These are phyloP conservation scores for Solanum piurae DNA, from an alignment of 257 asterid species.

Conservation along the genomic window DNA sequence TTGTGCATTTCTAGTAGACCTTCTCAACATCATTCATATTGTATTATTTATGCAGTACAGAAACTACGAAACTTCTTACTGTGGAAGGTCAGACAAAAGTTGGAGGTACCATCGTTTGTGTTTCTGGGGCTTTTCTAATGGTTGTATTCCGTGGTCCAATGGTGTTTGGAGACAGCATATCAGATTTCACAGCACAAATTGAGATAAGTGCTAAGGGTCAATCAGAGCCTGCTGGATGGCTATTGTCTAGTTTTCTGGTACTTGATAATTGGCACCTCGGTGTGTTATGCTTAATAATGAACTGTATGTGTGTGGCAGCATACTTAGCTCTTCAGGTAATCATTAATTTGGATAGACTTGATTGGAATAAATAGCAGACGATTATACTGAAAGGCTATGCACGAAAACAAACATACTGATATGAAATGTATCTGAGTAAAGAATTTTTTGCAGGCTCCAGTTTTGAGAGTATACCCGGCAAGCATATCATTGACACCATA, in stretches of 20 bases:
- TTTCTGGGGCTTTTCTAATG: constrained; percentile 83
- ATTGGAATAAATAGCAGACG: background rate
- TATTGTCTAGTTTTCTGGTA: constrained; percentile 46
- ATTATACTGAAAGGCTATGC: background rate
- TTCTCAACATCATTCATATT: constrained; percentile 14
- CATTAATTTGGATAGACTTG: background rate
- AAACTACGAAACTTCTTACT: constrained; percentile 57
- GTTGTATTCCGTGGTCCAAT: constrained; percentile 83
- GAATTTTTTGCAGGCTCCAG: constrained; percentile 58
- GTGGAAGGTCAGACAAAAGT: constrained; percentile 82
- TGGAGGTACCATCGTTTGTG: constrained; percentile 84
- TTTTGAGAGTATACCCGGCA: constrained; percentile 80
- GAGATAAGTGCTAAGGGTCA: constrained; percentile 77
- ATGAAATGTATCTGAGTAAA: background rate
- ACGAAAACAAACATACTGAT: no score
- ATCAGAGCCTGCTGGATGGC: constrained; percentile 78
- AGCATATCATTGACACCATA: constrained; percentile 82
- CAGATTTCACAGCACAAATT: constrained; percentile 35
- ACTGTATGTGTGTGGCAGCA: constrained; percentile 93
- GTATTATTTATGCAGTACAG: constrained; percentile 66
- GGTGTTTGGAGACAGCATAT: constrained; percentile 49
- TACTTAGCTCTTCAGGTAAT: constrained; percentile 85
- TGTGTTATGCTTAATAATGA: constrained; percentile 73
- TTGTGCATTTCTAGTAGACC: background rate
- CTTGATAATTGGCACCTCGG: constrained; percentile 86